Conservation (phyloP, 345 rosid genomes). For the Gossypium mustelinum region DNA sequence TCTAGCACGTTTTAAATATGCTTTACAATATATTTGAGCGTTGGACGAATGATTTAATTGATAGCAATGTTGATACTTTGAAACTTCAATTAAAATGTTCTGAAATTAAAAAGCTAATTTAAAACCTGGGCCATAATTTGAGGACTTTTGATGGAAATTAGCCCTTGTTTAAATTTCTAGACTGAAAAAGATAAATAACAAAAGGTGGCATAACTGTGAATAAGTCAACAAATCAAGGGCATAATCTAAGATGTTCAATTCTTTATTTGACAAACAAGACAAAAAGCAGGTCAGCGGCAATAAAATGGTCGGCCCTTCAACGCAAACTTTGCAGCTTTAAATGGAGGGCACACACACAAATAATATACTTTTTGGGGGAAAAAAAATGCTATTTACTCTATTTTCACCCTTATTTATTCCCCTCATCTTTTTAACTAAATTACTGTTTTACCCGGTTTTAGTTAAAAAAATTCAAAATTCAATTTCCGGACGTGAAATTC, state of each 20-base stretch:
- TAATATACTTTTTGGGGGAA: neutral
- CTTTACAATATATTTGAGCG: too few relatives aligned
- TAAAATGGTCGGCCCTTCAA: constrained; percentile 33
- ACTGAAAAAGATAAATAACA: neutral
- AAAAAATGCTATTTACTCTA: neutral
- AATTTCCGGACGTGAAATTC: constrained; percentile 62
- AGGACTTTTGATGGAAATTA: too few relatives aligned
- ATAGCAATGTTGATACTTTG: too few relatives aligned
- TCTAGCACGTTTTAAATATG: too few relatives aligned
- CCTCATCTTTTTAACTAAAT: constrained; percentile 4
- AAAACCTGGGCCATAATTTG: too few relatives aligned
- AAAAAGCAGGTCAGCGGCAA: constrained; percentile 45
- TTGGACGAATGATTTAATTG: too few relatives aligned
- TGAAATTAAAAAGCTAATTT: too few relatives aligned
- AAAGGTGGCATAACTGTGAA: constrained; percentile 32
- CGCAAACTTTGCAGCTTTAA: constrained; percentile 34
- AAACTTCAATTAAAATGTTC: too few relatives aligned
- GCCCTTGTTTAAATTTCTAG: neutral
- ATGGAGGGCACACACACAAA: constrained; percentile 5
- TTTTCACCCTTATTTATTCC: neutral
- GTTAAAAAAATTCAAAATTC: constrained; percentile 31
- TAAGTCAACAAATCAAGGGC: neutral
- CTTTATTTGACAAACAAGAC: constrained; percentile 24
- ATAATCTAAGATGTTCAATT: neutral
- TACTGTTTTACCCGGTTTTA: constrained; percentile 29